Conservation (phyloP, 2,329 filamentous ascomycete species). For the Fusarium setosum region DNA sequence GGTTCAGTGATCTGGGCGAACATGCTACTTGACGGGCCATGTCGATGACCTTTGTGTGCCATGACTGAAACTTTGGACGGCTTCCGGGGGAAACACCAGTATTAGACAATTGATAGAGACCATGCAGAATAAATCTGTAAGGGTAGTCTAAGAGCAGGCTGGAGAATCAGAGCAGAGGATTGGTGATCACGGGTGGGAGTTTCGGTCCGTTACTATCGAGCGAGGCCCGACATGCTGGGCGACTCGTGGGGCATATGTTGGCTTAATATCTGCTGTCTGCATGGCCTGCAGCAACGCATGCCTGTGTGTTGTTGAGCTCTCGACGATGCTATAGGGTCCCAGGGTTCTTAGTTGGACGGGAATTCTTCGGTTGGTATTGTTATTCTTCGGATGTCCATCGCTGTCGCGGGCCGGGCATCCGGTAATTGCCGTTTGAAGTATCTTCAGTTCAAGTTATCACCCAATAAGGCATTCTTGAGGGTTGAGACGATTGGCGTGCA, state of each 20-base stretch:
- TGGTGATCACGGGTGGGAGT: not conserved
- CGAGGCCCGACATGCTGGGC: slow-evolving; percentile 5
- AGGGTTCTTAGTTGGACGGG: slow-evolving; percentile 25
- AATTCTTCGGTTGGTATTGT: slow-evolving; percentile 39
- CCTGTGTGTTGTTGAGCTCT: slow-evolving; percentile 1
- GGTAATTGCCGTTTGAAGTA: slow-evolving; percentile 12
- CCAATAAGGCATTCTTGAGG: slow-evolving; percentile 3
- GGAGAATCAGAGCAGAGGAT: not conserved
- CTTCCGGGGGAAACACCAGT: not conserved
- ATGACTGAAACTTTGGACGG: slow-evolving; percentile 10
- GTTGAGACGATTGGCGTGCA: not conserved
- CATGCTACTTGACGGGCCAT: slow-evolving; percentile 42
- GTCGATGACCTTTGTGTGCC: slow-evolving; percentile 27
- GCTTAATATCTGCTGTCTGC: slow-evolving; percentile 13
- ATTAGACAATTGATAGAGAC: no score
- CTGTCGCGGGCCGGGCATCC: slow-evolving; percentile 39
- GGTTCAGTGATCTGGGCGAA: slow-evolving; percentile 42
- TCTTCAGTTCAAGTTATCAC: not conserved
- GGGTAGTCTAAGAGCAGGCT: not conserved
- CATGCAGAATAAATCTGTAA: no score
- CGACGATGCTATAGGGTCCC: slow-evolving; percentile 14
- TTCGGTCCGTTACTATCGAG: slow-evolving; percentile 3
- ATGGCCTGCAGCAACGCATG: slow-evolving; percentile 10
- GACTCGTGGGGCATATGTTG: slow-evolving; percentile 7
- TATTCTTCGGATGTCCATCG: slow-evolving; percentile 39